Base-by-base conservation (phyloP, 2,329 filamentous ascomycete genomes). In the Aspergillus terreus region DNA sequence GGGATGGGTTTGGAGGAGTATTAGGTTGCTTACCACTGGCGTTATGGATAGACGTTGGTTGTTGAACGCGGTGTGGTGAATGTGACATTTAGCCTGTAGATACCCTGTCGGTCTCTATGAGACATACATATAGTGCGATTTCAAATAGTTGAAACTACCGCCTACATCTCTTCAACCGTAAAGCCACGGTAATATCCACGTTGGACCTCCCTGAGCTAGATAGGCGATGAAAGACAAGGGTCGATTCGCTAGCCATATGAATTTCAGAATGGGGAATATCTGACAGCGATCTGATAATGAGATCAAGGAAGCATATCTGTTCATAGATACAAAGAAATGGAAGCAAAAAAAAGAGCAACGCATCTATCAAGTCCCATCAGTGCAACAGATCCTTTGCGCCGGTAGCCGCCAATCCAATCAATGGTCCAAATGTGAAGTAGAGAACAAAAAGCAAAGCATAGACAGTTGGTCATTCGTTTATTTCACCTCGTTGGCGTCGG, bases 401-500 rank as follows among this genome's bases (percentile, higher is more conserved):
- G 30, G 25, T 51, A 21, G n/a, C 43, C 45, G 45, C 45, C 36
- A 43, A 51, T 43, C 45, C 36, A 43, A 51, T 43, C n/a, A 43
- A 51, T 23, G 42, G 43, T 44, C 48, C 30, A 15, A 30, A 32
- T 23, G 23, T n/a, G 42, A 19, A 17, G 21, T 47, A 44, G 38
- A 35, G 36, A 11, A 23, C 11, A 30, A 36, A 41, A 19, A 38
- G 25, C 14, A 38, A 38, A 44, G 17, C 14, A 38, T 25, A 25
- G 17, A 17, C 14, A 38, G 17, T 38, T 23, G 19, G 21, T 21
- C 35, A 46, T 41, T 12, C 30, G 40, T 47, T 66, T 50, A 69
- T 69, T 68, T 67, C 41, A 76, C 64, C 60, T 75, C 73, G 56
- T 76, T 72, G 15, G 64, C 65, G 53, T 76, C 73, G 14, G 71